These are phyloP conservation scores for Blastocystis sp. DNA, from an alignment of 352 stramenopile species.

Conservation along the genomic window DNA sequence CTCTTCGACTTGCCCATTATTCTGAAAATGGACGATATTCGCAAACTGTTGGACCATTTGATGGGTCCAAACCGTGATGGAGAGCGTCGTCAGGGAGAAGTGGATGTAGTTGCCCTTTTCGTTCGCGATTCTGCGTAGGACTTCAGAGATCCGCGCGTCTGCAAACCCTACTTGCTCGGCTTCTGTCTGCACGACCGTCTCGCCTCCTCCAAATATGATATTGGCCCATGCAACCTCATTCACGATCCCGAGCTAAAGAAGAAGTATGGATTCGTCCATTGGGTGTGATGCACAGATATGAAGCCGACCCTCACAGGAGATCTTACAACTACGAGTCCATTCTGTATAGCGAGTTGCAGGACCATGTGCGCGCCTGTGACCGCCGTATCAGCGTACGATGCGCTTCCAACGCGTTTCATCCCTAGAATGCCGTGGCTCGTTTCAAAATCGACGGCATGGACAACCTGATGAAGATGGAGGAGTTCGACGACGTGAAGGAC, in stretches of 20 bases:
- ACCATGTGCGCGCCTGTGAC: conserved; percentile 55
- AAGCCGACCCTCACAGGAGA: conserved; percentile 35
- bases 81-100: conserved; percentile 11
- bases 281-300: conserved; percentile 33
- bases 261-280: conserved; percentile 7
- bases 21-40: conserved; percentile 57
- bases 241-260: conserved; percentile 63
- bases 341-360: neutral
- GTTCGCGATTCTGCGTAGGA: neutral
- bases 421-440: conserved; percentile 66
- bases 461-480: conserved; percentile 68
- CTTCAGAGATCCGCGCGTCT: conserved; percentile 63
- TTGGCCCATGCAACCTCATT: conserved; percentile 58
- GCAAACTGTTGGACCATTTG: conserved; percentile 47
- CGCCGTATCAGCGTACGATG: conserved; percentile 40
- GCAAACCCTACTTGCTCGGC: conserved; percentile 63
- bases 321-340: conserved; percentile 44
- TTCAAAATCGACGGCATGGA: conserved; percentile 51
- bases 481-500: conserved; percentile 56
- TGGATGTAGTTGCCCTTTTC: neutral
- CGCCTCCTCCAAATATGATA: conserved; percentile 62
- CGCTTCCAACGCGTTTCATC: neutral
- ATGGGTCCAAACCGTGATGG: conserved; percentile 68
- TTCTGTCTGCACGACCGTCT: conserved; percentile 63
- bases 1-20: neutral